Percentiles rank a stretch among this genome's conserved stretches.
Evolutionary conservation across 2,329 filamentous ascomycete species (phyloP).

Genomic region (Akanthomyces muscarius): DNA sequence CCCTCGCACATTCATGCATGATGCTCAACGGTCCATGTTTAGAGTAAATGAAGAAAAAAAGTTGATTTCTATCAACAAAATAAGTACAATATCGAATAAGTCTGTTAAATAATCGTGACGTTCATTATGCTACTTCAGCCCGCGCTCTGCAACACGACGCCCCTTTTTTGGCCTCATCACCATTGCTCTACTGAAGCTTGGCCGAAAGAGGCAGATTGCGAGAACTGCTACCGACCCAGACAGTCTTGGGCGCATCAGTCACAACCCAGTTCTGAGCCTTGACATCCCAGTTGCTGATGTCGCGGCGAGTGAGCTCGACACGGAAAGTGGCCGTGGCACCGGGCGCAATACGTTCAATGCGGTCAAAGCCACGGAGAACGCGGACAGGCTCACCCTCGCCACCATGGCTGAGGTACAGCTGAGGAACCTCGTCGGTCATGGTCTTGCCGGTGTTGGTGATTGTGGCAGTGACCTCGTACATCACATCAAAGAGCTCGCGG

Average conservation of each 20-base stretch:
- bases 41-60: not conserved
- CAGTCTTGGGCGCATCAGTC: slow-evolving; percentile 47
- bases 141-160: not conserved
- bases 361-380: slow-evolving; percentile 76
- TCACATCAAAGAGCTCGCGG: slow-evolving; percentile 59
- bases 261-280: slow-evolving; percentile 78
- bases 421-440: slow-evolving; percentile 66
- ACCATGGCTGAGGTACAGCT: slow-evolving; percentile 78
- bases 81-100: slow-evolving; percentile 13
- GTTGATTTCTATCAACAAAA: slow-evolving; percentile 6
- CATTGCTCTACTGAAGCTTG: slow-evolving; percentile 19
- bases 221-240: slow-evolving; percentile 53
- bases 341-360: slow-evolving; percentile 62
- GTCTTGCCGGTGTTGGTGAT: slow-evolving; percentile 67
- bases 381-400: slow-evolving; percentile 65
- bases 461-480: slow-evolving; percentile 64
- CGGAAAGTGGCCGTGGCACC: slow-evolving; percentile 65
- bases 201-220: slow-evolving; percentile 47
- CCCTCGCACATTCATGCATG: not conserved
- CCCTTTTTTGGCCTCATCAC: not conserved
- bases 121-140: slow-evolving; percentile 9
- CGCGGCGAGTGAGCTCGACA: slow-evolving; percentile 69
- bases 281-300: slow-evolving; percentile 84
- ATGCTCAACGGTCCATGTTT: not conserved
- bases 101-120: slow-evolving; percentile 8